Evolutionary conservation across 192 early-diverging fungal species (phyloP).

Genomic region (Podila clonocystis): DNA sequence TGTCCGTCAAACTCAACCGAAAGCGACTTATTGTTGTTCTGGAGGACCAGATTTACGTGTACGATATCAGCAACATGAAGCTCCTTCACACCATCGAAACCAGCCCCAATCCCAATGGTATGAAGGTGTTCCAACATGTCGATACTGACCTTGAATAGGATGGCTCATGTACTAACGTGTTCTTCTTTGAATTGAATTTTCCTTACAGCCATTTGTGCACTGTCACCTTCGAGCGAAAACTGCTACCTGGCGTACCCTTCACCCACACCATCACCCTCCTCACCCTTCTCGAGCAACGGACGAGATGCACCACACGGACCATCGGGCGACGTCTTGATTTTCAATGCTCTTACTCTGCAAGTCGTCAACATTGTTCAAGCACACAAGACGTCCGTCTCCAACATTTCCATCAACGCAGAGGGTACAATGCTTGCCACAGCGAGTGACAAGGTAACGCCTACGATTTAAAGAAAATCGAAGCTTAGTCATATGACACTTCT

Average conservation of each 20-base stretch:
- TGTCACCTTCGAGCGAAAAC: slow-evolving; percentile 94
- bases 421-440: slow-evolving; percentile 95
- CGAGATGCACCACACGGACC: slow-evolving; percentile 61
- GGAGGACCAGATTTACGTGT: slow-evolving; percentile 96
- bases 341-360: slow-evolving; percentile 89
- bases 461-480: neutral
- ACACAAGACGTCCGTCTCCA: slow-evolving; percentile 91
- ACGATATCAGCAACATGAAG: slow-evolving; percentile 99
- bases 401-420: slow-evolving; percentile 87
- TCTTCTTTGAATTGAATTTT: slow-evolving; percentile 3
- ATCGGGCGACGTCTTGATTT: slow-evolving; percentile 90
- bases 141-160: neutral
- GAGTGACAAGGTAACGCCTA: slow-evolving; percentile 86
- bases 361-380: slow-evolving; percentile 95
- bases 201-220: slow-evolving; percentile 80
- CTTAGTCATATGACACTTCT: neutral
- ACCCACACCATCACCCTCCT: slow-evolving; percentile 67
- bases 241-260: slow-evolving; percentile 96
- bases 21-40: slow-evolving; percentile 93
- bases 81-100: slow-evolving; percentile 96
- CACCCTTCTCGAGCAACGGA: slow-evolving; percentile 58
- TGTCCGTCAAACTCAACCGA: slow-evolving; percentile 96
- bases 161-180: neutral
- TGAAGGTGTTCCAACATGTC: neutral
- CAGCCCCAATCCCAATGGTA: slow-evolving; percentile 89